phyloP scores from a whole-genome alignment of 164 flowering plant genomes.

The Magnolia officinalis region DNA sequence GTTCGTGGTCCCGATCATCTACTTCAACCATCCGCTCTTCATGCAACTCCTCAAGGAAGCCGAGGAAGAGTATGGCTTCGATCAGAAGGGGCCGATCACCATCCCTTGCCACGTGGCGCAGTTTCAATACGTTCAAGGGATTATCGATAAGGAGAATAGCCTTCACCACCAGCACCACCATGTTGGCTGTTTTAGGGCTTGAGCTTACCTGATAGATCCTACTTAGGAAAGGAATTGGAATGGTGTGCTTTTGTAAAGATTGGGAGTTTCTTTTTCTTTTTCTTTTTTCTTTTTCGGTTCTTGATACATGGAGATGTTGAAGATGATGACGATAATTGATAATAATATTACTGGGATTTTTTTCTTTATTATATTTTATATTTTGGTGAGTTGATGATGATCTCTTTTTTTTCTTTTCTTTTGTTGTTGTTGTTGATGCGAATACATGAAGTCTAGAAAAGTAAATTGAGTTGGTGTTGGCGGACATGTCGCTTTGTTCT shows the following conservation, averaged over 20 bases:
- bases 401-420: not conserved
- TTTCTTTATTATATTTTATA: not conserved
- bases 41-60: constrained; percentile 66
- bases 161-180: constrained; percentile 17
- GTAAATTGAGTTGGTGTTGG: not conserved
- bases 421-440: not conserved
- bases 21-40: constrained; percentile 75
- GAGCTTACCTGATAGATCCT: not conserved
- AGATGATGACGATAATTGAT: constrained; percentile 1
- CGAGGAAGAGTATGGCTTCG: constrained; percentile 79
- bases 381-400: not conserved
- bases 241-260: not conserved
- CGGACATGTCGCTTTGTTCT: too few relatives aligned
- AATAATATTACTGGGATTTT: not conserved
- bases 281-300: not conserved
- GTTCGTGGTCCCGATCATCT: constrained; percentile 62
- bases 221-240: too few relatives aligned
- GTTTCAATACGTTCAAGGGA: constrained; percentile 52
- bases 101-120: constrained; percentile 76
- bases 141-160: constrained; percentile 56
- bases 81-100: constrained; percentile 64
- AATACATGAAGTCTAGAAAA: not conserved
- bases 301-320: constrained; percentile 2
- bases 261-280: not conserved
- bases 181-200: constrained; percentile 9